Evolutionary conservation across 1,139 yeast species (phyloP).

Genomic region (Hemisphaericaspora xylofermentans): DNA sequence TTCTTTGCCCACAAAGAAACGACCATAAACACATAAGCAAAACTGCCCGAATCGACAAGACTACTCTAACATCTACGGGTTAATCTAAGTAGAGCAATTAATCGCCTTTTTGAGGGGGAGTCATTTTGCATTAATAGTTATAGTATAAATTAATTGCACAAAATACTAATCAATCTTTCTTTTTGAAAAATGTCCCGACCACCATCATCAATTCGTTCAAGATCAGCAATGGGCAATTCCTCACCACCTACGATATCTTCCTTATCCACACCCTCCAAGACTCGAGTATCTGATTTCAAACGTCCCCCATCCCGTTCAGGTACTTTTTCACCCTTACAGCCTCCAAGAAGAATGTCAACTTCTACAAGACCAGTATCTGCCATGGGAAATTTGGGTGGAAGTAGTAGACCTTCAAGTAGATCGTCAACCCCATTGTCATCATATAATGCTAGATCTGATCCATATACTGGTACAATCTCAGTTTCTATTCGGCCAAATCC

Average conservation of each 20-base stretch:
- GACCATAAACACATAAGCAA: neutral
- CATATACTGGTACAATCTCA: constrained; percentile 50
- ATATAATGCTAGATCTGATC: constrained; percentile 29
- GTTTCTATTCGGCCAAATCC: constrained; percentile 60
- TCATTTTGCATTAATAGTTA: too few species aligned
- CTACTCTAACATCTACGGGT: too few species aligned
- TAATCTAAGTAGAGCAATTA: too few species aligned
- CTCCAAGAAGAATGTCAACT: constrained; percentile 12
- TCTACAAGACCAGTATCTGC: constrained; percentile 36
- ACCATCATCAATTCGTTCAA: constrained; percentile 2
- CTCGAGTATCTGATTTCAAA: constrained; percentile 19
- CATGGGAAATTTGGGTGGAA: constrained; percentile 23
- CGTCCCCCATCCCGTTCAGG: constrained; percentile 23
- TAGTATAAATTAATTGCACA: neutral
- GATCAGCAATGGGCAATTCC: constrained; percentile 7
- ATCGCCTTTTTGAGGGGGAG: too few species aligned
- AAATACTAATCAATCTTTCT: neutral
- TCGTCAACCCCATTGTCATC: constrained; percentile 40
- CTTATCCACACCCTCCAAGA: constrained; percentile 17
- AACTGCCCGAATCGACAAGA: too few species aligned
- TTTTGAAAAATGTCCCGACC: neutral
- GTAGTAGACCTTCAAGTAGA: constrained; percentile 17
- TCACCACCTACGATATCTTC: constrained; percentile 14
- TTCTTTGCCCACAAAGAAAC: neutral
- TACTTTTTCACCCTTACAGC: constrained; percentile 15